Conservation (phyloP, 352 stramenopile species). For the Globisporangium emineosum region DNA sequence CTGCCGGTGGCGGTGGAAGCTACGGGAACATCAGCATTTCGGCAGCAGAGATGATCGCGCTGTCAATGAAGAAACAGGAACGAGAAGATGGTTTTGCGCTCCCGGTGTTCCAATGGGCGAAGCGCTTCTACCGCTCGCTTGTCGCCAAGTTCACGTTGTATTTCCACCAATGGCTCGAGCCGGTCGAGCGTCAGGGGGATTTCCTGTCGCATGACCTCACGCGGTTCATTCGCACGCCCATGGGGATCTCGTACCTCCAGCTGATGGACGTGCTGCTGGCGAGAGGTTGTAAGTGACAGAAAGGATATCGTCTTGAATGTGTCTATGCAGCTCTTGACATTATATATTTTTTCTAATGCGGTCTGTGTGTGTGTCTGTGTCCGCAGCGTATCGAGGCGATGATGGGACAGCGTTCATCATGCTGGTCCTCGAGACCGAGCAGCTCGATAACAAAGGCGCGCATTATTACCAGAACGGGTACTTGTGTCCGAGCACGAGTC, state of each 20-base stretch:
- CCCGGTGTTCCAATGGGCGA: slow-evolving; percentile 80
- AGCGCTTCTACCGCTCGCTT: slow-evolving; percentile 79
- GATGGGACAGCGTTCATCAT: slow-evolving; percentile 53
- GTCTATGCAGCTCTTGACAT: no score
- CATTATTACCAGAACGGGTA: slow-evolving; percentile 80
- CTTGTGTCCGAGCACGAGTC: slow-evolving; percentile 49
- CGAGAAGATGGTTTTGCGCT: slow-evolving; percentile 76
- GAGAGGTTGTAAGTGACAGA: slow-evolving; percentile 39
- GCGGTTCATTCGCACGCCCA: slow-evolving; percentile 67
- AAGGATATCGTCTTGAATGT: no score
- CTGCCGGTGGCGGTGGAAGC: slow-evolving; percentile 17
- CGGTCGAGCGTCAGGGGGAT: slow-evolving; percentile 61
- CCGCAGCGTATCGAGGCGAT: slow-evolving; percentile 48
- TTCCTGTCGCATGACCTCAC: slow-evolving; percentile 65
- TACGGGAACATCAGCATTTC: slow-evolving; percentile 45
- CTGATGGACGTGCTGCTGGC: slow-evolving; percentile 78
- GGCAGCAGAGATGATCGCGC: slow-evolving; percentile 78
- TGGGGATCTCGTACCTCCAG: slow-evolving; percentile 80
- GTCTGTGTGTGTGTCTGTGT: not conserved
- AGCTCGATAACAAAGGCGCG: slow-evolving; percentile 68
- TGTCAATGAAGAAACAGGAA: slow-evolving; percentile 68
- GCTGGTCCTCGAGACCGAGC: slow-evolving; percentile 75
- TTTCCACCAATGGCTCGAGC: slow-evolving; percentile 74
- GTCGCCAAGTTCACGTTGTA: slow-evolving; percentile 85
- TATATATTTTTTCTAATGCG: not conserved